Conservation (phyloP, 768 basidiomycete genomes). For the Pleurotus salmoneostramineus region DNA sequence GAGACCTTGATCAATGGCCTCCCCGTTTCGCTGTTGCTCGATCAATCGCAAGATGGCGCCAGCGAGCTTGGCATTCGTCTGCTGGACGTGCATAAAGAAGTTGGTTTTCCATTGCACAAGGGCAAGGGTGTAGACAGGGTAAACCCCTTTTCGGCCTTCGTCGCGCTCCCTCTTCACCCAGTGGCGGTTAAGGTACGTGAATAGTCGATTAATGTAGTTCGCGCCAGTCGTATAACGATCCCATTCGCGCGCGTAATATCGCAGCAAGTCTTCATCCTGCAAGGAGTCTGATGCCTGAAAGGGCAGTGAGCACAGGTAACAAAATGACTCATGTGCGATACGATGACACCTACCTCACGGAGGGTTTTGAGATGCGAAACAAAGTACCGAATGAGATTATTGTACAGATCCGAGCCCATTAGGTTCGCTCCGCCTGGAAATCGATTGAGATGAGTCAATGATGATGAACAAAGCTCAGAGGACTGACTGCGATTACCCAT, state of each 20-base stretch:
- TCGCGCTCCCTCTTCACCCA: slow-evolving; percentile 99
- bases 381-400: slow-evolving; percentile 91
- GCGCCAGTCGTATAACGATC: slow-evolving; percentile 95
- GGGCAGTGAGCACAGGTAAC: slow-evolving; percentile 12
- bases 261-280: slow-evolving; percentile 83
- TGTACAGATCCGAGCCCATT: slow-evolving; percentile 97
- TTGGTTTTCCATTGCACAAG: slow-evolving; percentile 95
- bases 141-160: slow-evolving; percentile 92
- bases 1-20: slow-evolving; percentile 87
- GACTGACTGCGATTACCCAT: slow-evolving; percentile 68
- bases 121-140: slow-evolving; percentile 94
- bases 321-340: neutral
- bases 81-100: slow-evolving; percentile 87
- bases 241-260: slow-evolving; percentile 93
- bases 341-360: slow-evolving; percentile 30
- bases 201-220: slow-evolving; percentile 94
- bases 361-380: slow-evolving; percentile 73
- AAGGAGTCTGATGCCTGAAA: slow-evolving; percentile 70
- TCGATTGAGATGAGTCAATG: slow-evolving; percentile 30
- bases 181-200: slow-evolving; percentile 97
- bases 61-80: slow-evolving; percentile 77
- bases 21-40: slow-evolving; percentile 91
- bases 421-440: slow-evolving; percentile 80
- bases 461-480: slow-evolving; percentile 25
- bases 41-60: slow-evolving; percentile 86